Percentiles rank a stretch among this genome's conserved stretches.
Conservation (phyloP, 768 basidiomycete genomes). For the Boletus reticuloceps region DNA sequence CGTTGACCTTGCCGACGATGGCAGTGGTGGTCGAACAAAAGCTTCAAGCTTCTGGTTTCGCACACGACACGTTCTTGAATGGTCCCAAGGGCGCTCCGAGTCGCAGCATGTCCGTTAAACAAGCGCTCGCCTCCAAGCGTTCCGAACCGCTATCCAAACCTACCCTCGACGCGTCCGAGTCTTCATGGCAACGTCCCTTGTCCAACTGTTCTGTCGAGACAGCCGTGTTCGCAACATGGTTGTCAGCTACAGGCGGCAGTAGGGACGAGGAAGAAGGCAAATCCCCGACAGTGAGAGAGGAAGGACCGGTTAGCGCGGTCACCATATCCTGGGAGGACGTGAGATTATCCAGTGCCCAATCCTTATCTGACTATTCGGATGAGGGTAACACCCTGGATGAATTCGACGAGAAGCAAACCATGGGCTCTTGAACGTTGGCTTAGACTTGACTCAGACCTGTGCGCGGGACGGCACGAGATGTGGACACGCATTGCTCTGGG, state of each 20-base stretch:
- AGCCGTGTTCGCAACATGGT: constrained; percentile 1
- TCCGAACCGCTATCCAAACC: neutral
- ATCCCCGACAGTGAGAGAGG: neutral
- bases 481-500: neutral
- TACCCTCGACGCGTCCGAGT: neutral
- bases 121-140: neutral
- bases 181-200: neutral
- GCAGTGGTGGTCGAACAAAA: constrained; percentile 16
- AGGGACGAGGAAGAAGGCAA: constrained; percentile 1
- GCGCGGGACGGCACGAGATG: neutral
- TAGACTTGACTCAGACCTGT: neutral
- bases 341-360: neutral
- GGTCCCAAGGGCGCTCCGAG: neutral
- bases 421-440: neutral
- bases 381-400: neutral
- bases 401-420: neutral
- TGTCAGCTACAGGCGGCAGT: neutral
- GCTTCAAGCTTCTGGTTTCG: constrained; percentile 17
- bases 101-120: neutral
- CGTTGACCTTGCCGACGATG: neutral
- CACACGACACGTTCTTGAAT: constrained; percentile 13
- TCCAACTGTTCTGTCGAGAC: constrained; percentile 3
- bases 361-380: neutral
- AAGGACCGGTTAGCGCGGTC: neutral
- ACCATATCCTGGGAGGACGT: neutral